Evolutionary conservation across 345 rosid genomes (phyloP).

Genomic region (Turritis glabra): DNA sequence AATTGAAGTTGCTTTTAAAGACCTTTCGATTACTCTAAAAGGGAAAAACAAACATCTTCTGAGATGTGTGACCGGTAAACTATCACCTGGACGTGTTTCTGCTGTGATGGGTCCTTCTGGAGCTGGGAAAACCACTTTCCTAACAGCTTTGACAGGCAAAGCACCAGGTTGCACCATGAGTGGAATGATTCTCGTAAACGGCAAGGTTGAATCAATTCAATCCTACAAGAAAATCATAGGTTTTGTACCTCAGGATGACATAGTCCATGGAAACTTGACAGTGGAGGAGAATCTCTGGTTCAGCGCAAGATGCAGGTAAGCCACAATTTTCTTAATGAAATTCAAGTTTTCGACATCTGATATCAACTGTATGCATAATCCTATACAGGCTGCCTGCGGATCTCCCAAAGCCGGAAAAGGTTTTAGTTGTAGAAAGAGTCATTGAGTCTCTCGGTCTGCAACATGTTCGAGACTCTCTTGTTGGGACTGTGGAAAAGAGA

Average conservation of each 20-base stretch:
- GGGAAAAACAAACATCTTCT: conserved; percentile 80
- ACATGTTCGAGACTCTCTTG: conserved; percentile 78
- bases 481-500: conserved; percentile 95
- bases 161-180: conserved; percentile 71
- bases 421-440: conserved; percentile 94
- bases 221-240: conserved; percentile 91
- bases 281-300: conserved; percentile 99
- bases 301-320: conserved; percentile 98
- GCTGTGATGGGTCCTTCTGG: conserved; percentile 99
- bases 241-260: conserved; percentile 97
- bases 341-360: background rate
- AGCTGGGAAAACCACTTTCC: conserved; percentile 96
- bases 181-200: conserved; percentile 84
- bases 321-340: conserved; percentile 6
- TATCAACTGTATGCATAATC: background rate
- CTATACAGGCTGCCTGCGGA: conserved; percentile 66
- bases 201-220: conserved; percentile 76
- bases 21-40: conserved; percentile 74
- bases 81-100: conserved; percentile 86
- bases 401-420: conserved; percentile 75
- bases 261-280: conserved; percentile 96
- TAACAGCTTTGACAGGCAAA: conserved; percentile 91
- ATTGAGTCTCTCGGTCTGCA: conserved; percentile 89
- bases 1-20: conserved; percentile 83
- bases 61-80: conserved; percentile 88